Evolutionary conservation across 2,329 filamentous ascomycete species (phyloP), one percentile per base, ranked within the genome.

Genomic region (Colletotrichum salicis): DNA sequence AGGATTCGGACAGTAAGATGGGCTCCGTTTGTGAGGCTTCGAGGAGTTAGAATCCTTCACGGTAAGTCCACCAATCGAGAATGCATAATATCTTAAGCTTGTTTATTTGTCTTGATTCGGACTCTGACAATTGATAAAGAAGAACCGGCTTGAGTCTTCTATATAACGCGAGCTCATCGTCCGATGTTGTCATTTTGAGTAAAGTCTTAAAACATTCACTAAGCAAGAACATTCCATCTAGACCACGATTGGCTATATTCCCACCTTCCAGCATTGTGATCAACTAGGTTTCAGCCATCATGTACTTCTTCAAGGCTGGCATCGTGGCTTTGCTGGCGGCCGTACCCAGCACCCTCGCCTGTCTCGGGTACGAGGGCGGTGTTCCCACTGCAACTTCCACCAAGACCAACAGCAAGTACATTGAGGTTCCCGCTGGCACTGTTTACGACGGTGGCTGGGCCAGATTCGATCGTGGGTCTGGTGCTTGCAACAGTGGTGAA

Each of bases 401-500:
- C 55, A 73, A 76, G 71, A 73, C 76, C 62, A 80, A 77, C 69
- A 79, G 74, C 71, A 76, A 76, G 5, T 78, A 79, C 58, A 83
- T 82, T 37, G 78, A 80, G 70, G 75, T 80, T 37, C 68, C 63
- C 37, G 76, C 77, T n/a, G 77, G 79, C 4, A 37, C 77, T 58
- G 74, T 76, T 2, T 82, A 75, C 56, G 80, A 82, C 61, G 80
- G 78, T 69, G 75, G 75, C 45, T 81, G 78, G 79, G 77, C 76
- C 48, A 76, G 76, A 64, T 84, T 78, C 64, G 82, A 84, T 72
- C 82, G 81, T 52, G 81, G 82, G 24, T 74, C 73, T 6, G 81
- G 80, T 45, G 79, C 78, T 51, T 86, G 85, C 78, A 81, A 75
- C 45, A 79, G 62, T 2, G 76, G 74, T 11, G 84, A 86, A 75